Evolutionary conservation across 306 rosid species (phyloP).

Genomic region (Adenanthera pavonina): DNA sequence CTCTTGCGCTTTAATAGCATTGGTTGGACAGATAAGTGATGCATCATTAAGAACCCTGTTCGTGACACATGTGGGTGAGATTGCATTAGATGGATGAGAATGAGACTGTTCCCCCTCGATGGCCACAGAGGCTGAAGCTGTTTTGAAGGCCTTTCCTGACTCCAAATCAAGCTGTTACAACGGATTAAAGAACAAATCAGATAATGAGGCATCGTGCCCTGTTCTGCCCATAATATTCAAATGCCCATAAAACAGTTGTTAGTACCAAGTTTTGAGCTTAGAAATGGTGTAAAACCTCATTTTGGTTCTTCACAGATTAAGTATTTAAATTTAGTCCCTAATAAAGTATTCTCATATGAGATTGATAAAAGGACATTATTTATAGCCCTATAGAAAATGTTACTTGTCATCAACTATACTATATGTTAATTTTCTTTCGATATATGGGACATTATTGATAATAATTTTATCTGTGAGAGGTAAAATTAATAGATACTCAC

Average conservation of each 20-base stretch:
- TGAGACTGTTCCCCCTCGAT: conserved; percentile 31
- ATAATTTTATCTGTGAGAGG: too few species aligned
- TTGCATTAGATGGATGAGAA: conserved; percentile 31
- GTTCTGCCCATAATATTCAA: background rate
- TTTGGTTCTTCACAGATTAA: background rate
- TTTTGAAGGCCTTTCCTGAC: conserved; percentile 42
- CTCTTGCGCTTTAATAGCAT: conserved; percentile 47
- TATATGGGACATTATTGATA: too few species aligned
- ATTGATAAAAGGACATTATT: too few species aligned
- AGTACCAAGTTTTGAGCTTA: background rate
- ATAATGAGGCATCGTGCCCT: conserved; percentile 4
- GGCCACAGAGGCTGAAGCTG: conserved; percentile 31
- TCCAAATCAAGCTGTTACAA: conserved; percentile 64
- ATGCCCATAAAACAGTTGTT: background rate
- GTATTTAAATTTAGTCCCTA: background rate
- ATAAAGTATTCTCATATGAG: background rate
- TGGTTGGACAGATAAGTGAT: conserved; percentile 33
- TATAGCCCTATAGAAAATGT: too few species aligned
- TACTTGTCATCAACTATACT: too few species aligned
- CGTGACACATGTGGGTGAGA: conserved; percentile 15
- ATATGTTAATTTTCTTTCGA: too few species aligned
- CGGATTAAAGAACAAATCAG: conserved; percentile 33
- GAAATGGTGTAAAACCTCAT: background rate
- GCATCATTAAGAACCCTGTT: conserved; percentile 32
- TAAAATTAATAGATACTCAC: too few species aligned